Percentiles rank a stretch among this genome's conserved stretches.
Evolutionary conservation across 78 protist genomes (phyloP).

Genomic region (Cyanophora paradoxa): DNA sequence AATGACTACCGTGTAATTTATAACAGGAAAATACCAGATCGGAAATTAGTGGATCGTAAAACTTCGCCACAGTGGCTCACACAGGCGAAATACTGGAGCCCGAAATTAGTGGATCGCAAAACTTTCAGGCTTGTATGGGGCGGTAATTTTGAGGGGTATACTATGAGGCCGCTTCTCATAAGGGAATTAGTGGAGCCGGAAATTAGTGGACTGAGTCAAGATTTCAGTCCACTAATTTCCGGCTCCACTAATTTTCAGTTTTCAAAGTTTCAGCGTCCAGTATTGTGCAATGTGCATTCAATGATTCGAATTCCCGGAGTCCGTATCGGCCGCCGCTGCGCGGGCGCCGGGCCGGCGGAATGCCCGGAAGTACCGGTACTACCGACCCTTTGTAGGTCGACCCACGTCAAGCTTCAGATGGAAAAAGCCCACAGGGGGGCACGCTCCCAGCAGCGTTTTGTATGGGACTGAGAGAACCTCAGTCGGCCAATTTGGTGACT

Average conservation of each 20-base stretch:
- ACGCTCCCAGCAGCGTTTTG: neutral
- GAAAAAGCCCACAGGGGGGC: neutral
- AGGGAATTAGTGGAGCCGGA: neutral
- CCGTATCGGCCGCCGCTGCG: neutral
- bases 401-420: neutral
- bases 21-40: no score
- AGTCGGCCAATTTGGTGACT: no score
- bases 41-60: no score
- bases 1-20: no score
- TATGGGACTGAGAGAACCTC: no score
- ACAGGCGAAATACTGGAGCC: neutral
- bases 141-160: neutral
- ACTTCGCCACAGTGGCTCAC: no score
- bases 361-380: no score
- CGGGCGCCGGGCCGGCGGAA: neutral
- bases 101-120: neutral
- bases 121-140: neutral
- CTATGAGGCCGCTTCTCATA: neutral
- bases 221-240: neutral
- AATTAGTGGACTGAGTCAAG: neutral
- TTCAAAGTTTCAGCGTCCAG: neutral
- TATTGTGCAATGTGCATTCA: neutral
- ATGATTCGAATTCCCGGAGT: neutral
- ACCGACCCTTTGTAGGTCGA: no score
- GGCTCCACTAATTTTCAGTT: neutral